phyloP scores from a whole-genome alignment of 164 flowering plant genomes.

The Houttuynia cordata region DNA sequence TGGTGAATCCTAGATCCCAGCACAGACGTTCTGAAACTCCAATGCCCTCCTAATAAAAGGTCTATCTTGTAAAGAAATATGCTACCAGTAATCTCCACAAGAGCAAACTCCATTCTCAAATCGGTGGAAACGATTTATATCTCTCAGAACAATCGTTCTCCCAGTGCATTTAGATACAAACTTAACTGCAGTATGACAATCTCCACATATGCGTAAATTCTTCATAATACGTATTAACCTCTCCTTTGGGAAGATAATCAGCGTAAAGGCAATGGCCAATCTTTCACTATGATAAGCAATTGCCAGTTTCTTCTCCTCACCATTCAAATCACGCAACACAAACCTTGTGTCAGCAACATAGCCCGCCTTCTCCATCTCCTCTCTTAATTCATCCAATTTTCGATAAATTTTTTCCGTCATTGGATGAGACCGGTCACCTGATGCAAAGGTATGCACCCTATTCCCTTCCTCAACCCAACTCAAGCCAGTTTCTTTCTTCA shows the following conservation, averaged over 20 bases:
- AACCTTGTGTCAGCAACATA: slow-evolving; percentile 66
- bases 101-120: slow-evolving; percentile 84
- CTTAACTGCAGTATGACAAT: slow-evolving; percentile 86
- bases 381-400: slow-evolving; percentile 56
- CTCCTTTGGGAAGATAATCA: slow-evolving; percentile 52
- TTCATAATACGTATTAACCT: slow-evolving; percentile 84
- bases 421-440: slow-evolving; percentile 60
- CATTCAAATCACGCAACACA: slow-evolving; percentile 52
- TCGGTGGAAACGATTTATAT: slow-evolving; percentile 75
- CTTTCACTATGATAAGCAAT: slow-evolving; percentile 86
- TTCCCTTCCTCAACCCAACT: slow-evolving; percentile 97
- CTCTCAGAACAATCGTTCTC: slow-evolving; percentile 70
- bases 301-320: slow-evolving; percentile 52
- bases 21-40: too few species aligned
- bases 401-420: slow-evolving; percentile 42
- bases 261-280: slow-evolving; percentile 77
- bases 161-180: slow-evolving; percentile 65
- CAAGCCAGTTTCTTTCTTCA: slow-evolving; percentile 87
- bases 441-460: slow-evolving; percentile 61
- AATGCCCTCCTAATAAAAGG: background rate
- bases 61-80: background rate
- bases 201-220: slow-evolving; percentile 86
- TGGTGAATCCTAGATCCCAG: too few species aligned
- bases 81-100: slow-evolving; percentile 86
- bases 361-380: slow-evolving; percentile 69